Evolutionary conservation across 2,329 filamentous ascomycete genomes (phyloP), one percentile per base, ranked within the genome.

Genomic region (Fusarium sp.): DNA sequence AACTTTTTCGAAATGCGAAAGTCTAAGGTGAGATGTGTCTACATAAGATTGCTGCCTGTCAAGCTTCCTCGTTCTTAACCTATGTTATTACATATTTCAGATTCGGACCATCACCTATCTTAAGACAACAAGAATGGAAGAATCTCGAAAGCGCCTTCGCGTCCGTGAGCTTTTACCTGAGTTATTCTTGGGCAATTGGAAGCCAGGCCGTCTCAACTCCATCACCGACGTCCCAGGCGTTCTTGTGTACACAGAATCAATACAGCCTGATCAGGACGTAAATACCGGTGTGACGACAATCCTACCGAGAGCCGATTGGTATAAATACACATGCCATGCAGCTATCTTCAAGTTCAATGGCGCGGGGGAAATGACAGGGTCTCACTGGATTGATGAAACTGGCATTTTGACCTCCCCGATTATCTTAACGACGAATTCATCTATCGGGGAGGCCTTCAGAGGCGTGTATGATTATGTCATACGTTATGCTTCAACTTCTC

Each of bases 261-360:
- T 86, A 41, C 78, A 78, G 30, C 66, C 74, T 23, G 73, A 80
- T 41, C 72, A 73, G 8, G 69, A 76, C 27, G 78, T 85, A 63
- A 85, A 86, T 68, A 86, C 84, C 0, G 85, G 85, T 50, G 79
- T 86, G 13, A 87, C 85, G 2, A 80, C 82, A 40, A 84, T 87
- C 55, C 73, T 86, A 1, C 83, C 84, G 1, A 81, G 83, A 13
- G 46, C 70, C 7, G 75, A 82, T 48, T 86, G 84, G 83, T 79
- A 80, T 72, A 63, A 79, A 46, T 78, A 81, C 12, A 82, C 82
- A 42, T 83, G 81, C 56, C 83, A 85, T 48, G 82, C 84, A 5
- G 82, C 82, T n/a, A 72, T 86, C 49, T 90, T 89, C 78, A 83
- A 84, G 64, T 89, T 91, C 80, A 91, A 91, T 69, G 88, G 89